Evolutionary conservation across 306 rosid species (phyloP).

Genomic region (Casuarina cunninghamiana): DNA sequence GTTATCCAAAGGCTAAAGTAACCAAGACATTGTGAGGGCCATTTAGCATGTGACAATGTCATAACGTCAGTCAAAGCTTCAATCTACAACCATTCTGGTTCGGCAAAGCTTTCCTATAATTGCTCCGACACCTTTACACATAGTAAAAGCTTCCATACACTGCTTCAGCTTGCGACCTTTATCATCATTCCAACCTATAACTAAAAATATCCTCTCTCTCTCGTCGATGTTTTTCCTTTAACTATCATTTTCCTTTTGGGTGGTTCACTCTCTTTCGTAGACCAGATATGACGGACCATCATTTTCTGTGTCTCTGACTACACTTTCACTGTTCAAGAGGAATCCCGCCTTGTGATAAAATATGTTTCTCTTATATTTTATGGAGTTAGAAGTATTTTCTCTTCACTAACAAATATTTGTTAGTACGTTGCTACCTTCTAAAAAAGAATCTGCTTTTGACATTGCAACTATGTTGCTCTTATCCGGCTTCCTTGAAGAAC

Average conservation of each 20-base stretch:
- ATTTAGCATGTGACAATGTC: slow-evolving; percentile 30
- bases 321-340: slow-evolving; percentile 29
- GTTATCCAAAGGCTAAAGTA: slow-evolving; percentile 25
- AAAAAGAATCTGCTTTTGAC: slow-evolving; percentile 30
- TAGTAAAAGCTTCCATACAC: slow-evolving; percentile 23
- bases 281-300: slow-evolving; percentile 23
- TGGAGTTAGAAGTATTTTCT: not conserved
- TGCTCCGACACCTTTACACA: slow-evolving; percentile 28
- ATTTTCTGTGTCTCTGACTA: slow-evolving; percentile 41
- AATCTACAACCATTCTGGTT: slow-evolving; percentile 25
- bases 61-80: slow-evolving; percentile 24
- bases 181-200: slow-evolving; percentile 44
- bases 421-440: slow-evolving; percentile 23
- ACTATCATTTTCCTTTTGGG: not conserved
- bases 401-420: slow-evolving; percentile 16
- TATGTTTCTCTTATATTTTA: not conserved
- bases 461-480: slow-evolving; percentile 36
- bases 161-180: slow-evolving; percentile 44
- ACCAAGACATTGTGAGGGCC: slow-evolving; percentile 29
- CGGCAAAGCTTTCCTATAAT: slow-evolving; percentile 27
- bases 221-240: not conserved
- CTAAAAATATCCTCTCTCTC: slow-evolving; percentile 20
- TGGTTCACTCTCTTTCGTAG: not conserved
- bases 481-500: slow-evolving; percentile 31
- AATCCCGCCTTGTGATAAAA: slow-evolving; percentile 14